Evolutionary conservation across 208 protist species (phyloP), one percentile per base, ranked within the genome.

Genomic region (Acanthamoeba castellanii): DNA sequence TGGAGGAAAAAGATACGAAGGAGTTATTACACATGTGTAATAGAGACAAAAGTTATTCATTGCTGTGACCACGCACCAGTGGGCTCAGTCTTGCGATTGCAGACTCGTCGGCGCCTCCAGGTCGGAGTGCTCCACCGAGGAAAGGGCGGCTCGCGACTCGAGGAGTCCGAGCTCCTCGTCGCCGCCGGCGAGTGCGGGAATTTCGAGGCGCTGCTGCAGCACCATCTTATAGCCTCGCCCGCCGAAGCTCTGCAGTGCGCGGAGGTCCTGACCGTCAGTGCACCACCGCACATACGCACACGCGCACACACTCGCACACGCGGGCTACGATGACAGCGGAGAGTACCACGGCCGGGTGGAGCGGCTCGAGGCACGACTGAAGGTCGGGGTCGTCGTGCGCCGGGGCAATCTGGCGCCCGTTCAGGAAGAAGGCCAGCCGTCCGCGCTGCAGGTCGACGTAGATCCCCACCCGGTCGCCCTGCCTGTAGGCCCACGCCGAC

Each of bases 391-490:
- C 81, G 18, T 22, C 27, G 27, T 45, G 50, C 14, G 30, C 32
- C 22, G 81, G 42, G 3, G 59, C 42, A 59, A 92, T 92, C 37
- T 92, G 87, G 3, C 14, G 55, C 14, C 87, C 61, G 37, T 92
- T 92, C 52, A 78, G 18, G 42, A 92, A 92, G 61, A 70, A 92
- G 45, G 87, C 61, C 42, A 92, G 32, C 27, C 2, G 16, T 18
- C 87, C 61, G n/a, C 20, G 61, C 37, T 37, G 55, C 11, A 92
- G 87, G 25, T 92, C 61, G 16, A 92, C 61, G 32, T 92, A 92
- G 37, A 92, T 37, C 20, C 87, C 87, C 25, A 92, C 61, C 18
- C 87, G 16, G 34, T 92, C 87, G 30, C 81, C 81, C 34, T 88
- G 34, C 27, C n/a, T 61, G 50, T 88, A 88, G n/a, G 25, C 52